Evolutionary conservation across 352 stramenopile genomes (phyloP), one percentile per base, ranked within the genome.

Genomic region (Phytophthora macrochlamydospora): DNA sequence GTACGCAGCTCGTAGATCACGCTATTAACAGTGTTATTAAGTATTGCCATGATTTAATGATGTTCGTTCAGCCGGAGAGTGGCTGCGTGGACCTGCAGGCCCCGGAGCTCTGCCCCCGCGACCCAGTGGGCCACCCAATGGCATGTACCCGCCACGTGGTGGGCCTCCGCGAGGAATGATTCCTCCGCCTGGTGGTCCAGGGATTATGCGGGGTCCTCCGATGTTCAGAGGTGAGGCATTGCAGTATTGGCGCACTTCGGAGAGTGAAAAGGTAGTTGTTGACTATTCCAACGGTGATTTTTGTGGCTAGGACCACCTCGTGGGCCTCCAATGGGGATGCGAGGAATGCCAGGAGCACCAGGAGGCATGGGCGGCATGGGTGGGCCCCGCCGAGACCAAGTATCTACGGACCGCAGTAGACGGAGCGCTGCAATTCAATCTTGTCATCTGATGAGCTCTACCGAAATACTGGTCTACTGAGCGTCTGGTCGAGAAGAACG

Each of bases 111-210:
- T 89, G 44, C 85, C 81, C 8, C 81, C 85, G 11, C 79, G 83
- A 63, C 64, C 72, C 7, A 65, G 43, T 60, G 71, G 71, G 50
- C 70, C 69, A 42, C 56, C 53, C 9, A 71, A 62, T 38, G 55
- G 71, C 13, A 86, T 87, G 67, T 90, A 87, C 33, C 81, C 80
- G 42, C 85, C 84, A 9, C 85, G 83, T 56, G 85, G 84, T 14
- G 81, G 77, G 1, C 84, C 84, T 24, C 86, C 87, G 45, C 67
- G 78, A 51, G 87, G 87, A 4, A 93, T 93, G 81, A 89, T 95
- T 73, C 78, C 80, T 50, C 85, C 85, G n/a, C 73, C 73, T 31
- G 65, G 73, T 42, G 58, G 83, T 31, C 50, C 72, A 29, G 67
- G 69, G 29, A 81, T 84, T 74, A 93, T 95, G 87, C 80, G 87